phyloP scores from a whole-genome alignment of 345 rosid species.

The Pelargonium nanum region DNA sequence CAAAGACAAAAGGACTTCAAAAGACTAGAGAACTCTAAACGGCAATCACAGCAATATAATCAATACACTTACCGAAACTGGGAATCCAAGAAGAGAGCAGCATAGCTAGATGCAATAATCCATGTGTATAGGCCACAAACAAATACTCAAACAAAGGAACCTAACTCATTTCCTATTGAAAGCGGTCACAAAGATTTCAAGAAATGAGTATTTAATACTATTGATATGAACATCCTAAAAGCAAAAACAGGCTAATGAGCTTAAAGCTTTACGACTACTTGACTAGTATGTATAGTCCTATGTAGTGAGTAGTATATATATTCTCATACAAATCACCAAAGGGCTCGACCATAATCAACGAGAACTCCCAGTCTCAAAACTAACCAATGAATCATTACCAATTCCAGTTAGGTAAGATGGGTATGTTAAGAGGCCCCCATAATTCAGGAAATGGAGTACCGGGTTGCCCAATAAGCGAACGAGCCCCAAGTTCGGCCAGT shows the following conservation, averaged over 20 bases:
- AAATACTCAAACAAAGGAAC: neutral
- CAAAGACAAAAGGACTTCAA: no score
- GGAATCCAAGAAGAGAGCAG: no score
- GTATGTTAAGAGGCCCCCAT: slow-evolving; percentile 9
- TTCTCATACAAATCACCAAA: neutral
- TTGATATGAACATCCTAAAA: no score
- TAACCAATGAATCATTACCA: slow-evolving; percentile 21
- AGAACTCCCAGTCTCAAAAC: neutral
- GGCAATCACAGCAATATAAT: no score
- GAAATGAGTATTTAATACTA: neutral
- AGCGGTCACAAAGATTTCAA: neutral
- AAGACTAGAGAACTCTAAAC: no score
- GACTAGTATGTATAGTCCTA: no score
- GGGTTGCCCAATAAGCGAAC: slow-evolving; percentile 13
- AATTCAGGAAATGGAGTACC: slow-evolving; percentile 8
- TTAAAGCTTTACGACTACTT: neutral
- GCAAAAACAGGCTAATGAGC: neutral
- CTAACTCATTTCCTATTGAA: neutral
- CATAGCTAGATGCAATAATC: no score
- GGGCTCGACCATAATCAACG: neutral
- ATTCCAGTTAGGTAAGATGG: slow-evolving; percentile 24
- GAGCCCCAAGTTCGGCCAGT: slow-evolving; percentile 17
- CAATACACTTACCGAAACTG: no score
- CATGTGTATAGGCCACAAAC: no score
- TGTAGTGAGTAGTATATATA: neutral